A percentile compares a stretch with the other conserved stretches of the same genome.
phyloP scores from a whole-genome alignment of 192 early-diverging fungal species.

The Coemansia sp. region DNA sequence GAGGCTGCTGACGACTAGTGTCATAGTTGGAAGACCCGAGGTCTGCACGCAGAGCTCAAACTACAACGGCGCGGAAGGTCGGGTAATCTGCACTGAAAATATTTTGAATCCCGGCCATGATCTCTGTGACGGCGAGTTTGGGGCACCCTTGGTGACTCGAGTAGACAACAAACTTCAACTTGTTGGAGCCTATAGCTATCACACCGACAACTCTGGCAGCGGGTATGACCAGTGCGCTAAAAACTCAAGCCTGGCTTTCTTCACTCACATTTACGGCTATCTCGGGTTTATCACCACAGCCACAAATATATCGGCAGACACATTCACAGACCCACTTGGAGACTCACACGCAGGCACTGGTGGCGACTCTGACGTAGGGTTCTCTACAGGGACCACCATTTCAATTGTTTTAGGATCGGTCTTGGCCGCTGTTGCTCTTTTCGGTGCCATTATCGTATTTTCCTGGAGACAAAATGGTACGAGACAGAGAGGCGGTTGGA shows the following conservation, averaged over 20 bases:
- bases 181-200: constrained; percentile 7
- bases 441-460: background rate
- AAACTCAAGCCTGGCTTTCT: constrained; percentile 7
- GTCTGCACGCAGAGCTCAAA: background rate
- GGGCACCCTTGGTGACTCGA: background rate
- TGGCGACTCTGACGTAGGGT: background rate
- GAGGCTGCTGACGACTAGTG: constrained; percentile 1
- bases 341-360: background rate
- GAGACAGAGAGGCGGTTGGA: background rate
- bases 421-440: background rate
- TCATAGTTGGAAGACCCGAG: background rate
- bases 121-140: constrained; percentile 10
- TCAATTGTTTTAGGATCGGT: background rate
- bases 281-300: constrained; percentile 3
- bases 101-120: constrained; percentile 3
- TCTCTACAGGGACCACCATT: background rate
- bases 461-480: background rate
- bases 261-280: constrained; percentile 7
- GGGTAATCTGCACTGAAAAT: constrained; percentile 5
- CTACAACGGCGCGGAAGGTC: constrained; percentile 8
- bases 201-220: background rate
- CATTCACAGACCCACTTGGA: background rate
- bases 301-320: background rate
- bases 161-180: background rate
- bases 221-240: constrained; percentile 7